phyloP scores from a whole-genome alignment of 2,329 filamentous ascomycete species.

The Aspergillus caelatus region DNA sequence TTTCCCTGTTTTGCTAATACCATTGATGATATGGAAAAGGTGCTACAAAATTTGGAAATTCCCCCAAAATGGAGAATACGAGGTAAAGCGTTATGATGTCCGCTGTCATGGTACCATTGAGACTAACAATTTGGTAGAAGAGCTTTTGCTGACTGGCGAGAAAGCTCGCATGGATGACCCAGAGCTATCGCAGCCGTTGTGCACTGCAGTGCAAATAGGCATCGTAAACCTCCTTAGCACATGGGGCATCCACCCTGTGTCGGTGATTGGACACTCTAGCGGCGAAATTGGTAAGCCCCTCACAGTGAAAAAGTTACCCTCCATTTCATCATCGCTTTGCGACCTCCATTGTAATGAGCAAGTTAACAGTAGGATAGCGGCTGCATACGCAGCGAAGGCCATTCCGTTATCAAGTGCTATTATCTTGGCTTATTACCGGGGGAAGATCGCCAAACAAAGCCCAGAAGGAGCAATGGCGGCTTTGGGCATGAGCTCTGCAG shows the following conservation, averaged over 20 bases:
- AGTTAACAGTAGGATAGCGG: neutral
- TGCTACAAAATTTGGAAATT: neutral
- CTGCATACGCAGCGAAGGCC: slow-evolving; percentile 12
- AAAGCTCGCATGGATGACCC: slow-evolving; percentile 7
- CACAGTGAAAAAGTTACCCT: too few relatives aligned
- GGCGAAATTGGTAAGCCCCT: slow-evolving; percentile 32
- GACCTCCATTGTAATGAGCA: too few relatives aligned
- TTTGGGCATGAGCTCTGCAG: slow-evolving; percentile 16
- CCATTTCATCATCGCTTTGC: too few relatives aligned
- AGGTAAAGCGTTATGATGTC: neutral
- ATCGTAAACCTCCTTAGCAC: slow-evolving; percentile 28
- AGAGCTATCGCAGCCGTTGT: slow-evolving; percentile 12
- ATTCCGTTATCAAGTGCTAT: slow-evolving; percentile 10
- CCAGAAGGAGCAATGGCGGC: slow-evolving; percentile 24
- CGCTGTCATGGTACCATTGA: too few relatives aligned
- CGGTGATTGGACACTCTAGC: slow-evolving; percentile 33
- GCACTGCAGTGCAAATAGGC: slow-evolving; percentile 23
- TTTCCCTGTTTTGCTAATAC: slow-evolving; percentile 2
- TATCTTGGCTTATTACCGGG: slow-evolving; percentile 10
- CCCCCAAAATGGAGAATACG: neutral
- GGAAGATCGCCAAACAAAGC: neutral
- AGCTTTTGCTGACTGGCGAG: neutral
- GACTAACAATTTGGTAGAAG: neutral
- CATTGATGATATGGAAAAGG: slow-evolving; percentile 1
- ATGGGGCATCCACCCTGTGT: slow-evolving; percentile 29